These are phyloP conservation scores for Toxoplasma gondii DNA, from an alignment of 169 alveolate genomes.

Conservation along the genomic window DNA sequence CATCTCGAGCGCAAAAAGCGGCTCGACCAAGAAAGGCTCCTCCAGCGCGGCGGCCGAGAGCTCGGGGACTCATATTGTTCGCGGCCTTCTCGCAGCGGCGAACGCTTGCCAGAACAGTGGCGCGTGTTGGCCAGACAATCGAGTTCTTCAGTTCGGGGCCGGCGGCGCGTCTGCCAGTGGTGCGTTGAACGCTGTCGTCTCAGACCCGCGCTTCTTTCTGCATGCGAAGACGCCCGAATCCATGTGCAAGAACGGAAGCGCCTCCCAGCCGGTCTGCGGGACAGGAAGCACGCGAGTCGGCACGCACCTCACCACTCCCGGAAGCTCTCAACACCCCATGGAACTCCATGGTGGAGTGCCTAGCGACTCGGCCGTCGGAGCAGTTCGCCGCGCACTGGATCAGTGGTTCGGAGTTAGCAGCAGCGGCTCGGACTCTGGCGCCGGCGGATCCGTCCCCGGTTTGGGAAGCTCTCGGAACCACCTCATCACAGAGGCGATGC, in stretches of 20 bases:
- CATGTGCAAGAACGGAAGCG: not conserved
- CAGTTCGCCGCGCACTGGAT: not conserved
- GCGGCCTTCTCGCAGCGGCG: not conserved
- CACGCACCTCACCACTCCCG: conserved; percentile 7
- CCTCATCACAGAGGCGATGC: not conserved
- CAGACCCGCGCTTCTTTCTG: not conserved
- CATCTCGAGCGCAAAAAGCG: not conserved
- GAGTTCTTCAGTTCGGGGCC: not conserved
- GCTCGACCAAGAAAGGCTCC: not conserved
- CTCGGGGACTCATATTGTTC: not conserved
- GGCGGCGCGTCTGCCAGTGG: not conserved
- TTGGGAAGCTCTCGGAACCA: not conserved
- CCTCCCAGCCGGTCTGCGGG: not conserved
- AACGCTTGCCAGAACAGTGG: not conserved
- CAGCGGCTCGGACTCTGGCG: conserved; percentile 23
- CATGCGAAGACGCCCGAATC: conserved; percentile 34
- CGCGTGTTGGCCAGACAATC: not conserved
- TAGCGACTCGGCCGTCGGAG: not conserved
- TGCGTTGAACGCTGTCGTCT: not conserved
- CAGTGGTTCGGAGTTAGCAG: conserved; percentile 37
- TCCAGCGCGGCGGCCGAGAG: not conserved
- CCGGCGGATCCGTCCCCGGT: not conserved
- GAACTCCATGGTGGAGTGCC: not conserved
- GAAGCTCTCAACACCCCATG: not conserved
- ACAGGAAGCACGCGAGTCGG: conserved; percentile 19